A percentile compares a stretch with the other conserved stretches of the same genome.
These are phyloP conservation scores for Xanthoconium purpureum DNA, from an alignment of 768 basidiomycete species.

Conservation along the genomic window DNA sequence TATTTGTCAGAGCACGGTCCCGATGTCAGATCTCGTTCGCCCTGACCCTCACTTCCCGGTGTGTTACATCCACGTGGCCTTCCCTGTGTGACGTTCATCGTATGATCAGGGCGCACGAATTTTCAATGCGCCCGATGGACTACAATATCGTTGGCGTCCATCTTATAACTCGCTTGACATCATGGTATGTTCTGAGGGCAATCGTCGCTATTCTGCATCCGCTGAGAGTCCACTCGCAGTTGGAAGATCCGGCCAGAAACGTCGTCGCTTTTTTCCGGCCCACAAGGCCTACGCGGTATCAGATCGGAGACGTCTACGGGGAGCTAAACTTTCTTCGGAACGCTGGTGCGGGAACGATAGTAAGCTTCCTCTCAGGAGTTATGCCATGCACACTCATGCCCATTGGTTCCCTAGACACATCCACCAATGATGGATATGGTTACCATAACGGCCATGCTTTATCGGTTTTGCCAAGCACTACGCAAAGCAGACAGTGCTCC, in stretches of 20 bases:
- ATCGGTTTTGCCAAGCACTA: slow-evolving; percentile 70
- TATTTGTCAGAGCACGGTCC: slow-evolving; percentile 58
- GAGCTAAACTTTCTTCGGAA: slow-evolving; percentile 80
- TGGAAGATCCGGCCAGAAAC: slow-evolving; percentile 66
- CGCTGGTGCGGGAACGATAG: slow-evolving; percentile 80
- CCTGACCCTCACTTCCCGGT: slow-evolving; percentile 62
- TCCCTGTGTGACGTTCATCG: slow-evolving; percentile 11
- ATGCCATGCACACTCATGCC: slow-evolving; percentile 24
- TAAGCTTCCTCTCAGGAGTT: slow-evolving; percentile 34
- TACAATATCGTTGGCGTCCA: slow-evolving; percentile 76
- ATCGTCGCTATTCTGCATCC: not conserved
- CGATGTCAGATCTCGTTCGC: slow-evolving; percentile 81
- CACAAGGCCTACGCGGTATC: slow-evolving; percentile 74
- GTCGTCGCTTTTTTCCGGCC: slow-evolving; percentile 80
- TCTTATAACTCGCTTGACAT: slow-evolving; percentile 55
- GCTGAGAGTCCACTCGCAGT: slow-evolving; percentile 39
- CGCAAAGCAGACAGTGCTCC: slow-evolving; percentile 18
- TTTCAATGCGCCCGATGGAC: slow-evolving; percentile 82
- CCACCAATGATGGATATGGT: slow-evolving; percentile 90
- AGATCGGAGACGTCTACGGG: slow-evolving; percentile 82
- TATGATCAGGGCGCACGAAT: slow-evolving; percentile 53
- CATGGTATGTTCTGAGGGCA: slow-evolving; percentile 43
- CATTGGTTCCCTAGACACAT: slow-evolving; percentile 54
- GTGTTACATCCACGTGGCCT: slow-evolving; percentile 29
- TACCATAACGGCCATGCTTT: slow-evolving; percentile 80